Base-by-base conservation (phyloP, 768 basidiomycete genomes). In the Naganishia vishniacii region DNA sequence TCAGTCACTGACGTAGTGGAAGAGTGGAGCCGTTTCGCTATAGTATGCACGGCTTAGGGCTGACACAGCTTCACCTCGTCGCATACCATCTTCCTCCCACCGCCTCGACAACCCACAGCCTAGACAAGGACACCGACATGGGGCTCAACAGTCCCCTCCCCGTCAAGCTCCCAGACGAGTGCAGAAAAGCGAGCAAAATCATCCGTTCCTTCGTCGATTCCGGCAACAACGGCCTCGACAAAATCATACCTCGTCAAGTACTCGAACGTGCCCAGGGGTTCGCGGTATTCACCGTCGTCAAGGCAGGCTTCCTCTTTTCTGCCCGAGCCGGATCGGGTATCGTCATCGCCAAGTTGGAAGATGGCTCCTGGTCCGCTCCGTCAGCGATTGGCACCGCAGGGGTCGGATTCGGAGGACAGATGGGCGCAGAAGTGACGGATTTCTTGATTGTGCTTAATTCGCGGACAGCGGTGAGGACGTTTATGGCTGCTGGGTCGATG, bases 321-420 rank as follows among this genome's bases (percentile, higher is more conserved):
- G 89, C 88, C 2, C 81, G 89, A 71, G 92, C 86, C 25, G 89
- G 91, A 25, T 86, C 85, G 47, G 92, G 92, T 7, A 78, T 97
- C 20, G 92, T 94, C 37, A 92, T 97, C 58, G 91, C 91, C 25
- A 86, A 81, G 69, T 80, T 91, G 18, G 80, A 84, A 4, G 83
- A 93, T 75, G 92, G 91, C 70, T 80, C 84, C 40, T 99, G 93
- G 93, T 90, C 89, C 37, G 86, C 92, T 20, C 95, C 95, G 3
- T 88, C 87, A 73, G 95, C 94, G 2, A 94, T 99, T 47, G 93
- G 92, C 26, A 86, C 89, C 3, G 94, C 88, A 15, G 94, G 94
- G 0, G 73, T 93, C 4, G 94, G 94, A 0, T 80, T 93, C 4
- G 95, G 94, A 20, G 84, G 87, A 20, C 80, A 81, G 65, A 70